These are phyloP conservation scores for Lipomyces oligophaga DNA, from an alignment of 805 yeast species.

Conservation along the genomic window DNA sequence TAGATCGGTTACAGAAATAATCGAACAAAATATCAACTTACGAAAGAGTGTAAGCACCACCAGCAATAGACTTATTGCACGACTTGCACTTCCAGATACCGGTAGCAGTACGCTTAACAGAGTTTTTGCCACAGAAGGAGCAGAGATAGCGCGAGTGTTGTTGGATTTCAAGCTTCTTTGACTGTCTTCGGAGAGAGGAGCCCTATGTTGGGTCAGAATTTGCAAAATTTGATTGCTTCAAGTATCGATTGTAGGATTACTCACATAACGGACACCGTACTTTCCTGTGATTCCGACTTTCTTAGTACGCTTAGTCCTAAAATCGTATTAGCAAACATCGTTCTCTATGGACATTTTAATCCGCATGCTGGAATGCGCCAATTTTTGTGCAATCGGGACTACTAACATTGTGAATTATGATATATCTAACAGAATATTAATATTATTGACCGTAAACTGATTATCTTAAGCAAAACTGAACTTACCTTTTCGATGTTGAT, in stretches of 20 bases:
- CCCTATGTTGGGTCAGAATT: slow-evolving; percentile 44
- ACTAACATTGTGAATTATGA: slow-evolving; percentile 13
- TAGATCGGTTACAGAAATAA: not conserved
- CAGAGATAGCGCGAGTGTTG: slow-evolving; percentile 99
- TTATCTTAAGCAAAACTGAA: too few relatives aligned
- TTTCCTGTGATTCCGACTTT: slow-evolving; percentile 99
- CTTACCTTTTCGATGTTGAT: too few relatives aligned
- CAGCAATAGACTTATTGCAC: slow-evolving; percentile 96
- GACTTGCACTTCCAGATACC: slow-evolving; percentile 99
- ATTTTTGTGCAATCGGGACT: too few relatives aligned
- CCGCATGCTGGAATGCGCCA: too few relatives aligned
- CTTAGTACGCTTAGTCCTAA: slow-evolving; percentile 99
- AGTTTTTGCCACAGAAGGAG: slow-evolving; percentile 99
- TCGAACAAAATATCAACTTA: slow-evolving; percentile 14
- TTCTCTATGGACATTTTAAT: not conserved
- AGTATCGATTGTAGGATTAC: slow-evolving; percentile 1
- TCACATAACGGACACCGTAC: slow-evolving; percentile 97
- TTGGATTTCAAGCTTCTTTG: slow-evolving; percentile 98
- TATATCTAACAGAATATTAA: too few relatives aligned
- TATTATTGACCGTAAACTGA: too few relatives aligned
- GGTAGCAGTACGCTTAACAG: slow-evolving; percentile 95
- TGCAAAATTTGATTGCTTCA: not conserved
- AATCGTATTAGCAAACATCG: not conserved
- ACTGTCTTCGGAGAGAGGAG: slow-evolving; percentile 99
- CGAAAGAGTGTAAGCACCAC: slow-evolving; percentile 99